These are phyloP conservation scores for Warburgia ugandensis DNA, from an alignment of 164 flowering plant species.

Conservation along the genomic window DNA sequence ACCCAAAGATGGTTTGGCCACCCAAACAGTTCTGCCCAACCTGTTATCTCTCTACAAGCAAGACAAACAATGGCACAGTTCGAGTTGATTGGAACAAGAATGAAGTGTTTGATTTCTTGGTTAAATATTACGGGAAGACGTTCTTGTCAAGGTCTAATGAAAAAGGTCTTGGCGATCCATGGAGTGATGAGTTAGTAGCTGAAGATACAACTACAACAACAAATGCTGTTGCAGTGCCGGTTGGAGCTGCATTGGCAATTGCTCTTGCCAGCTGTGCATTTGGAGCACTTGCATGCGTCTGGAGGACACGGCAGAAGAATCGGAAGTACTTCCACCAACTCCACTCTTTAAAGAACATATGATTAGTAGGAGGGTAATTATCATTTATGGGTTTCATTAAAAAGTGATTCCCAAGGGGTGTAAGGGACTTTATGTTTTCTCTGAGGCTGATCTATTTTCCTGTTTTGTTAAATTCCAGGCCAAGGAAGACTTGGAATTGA, in stretches of 20 bases:
- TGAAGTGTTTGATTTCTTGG: slow-evolving; percentile 68
- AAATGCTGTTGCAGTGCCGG: slow-evolving; percentile 70
- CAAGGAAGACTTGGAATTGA: slow-evolving; percentile 48
- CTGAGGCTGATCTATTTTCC: slow-evolving; percentile 4
- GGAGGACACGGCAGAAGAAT: slow-evolving; percentile 95
- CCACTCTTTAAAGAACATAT: slow-evolving; percentile 81
- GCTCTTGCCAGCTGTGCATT: slow-evolving; percentile 92
- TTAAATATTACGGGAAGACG: slow-evolving; percentile 55
- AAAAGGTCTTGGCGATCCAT: slow-evolving; percentile 25
- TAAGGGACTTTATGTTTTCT: slow-evolving; percentile 1
- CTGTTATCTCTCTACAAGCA: slow-evolving; percentile 37
- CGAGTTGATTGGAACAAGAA: slow-evolving; percentile 56
- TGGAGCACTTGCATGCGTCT: slow-evolving; percentile 89
- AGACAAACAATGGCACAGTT: slow-evolving; percentile 16
- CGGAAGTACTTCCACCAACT: slow-evolving; percentile 87
- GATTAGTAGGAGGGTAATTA: slow-evolving; percentile 54
- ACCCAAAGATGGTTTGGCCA: slow-evolving; percentile 91
- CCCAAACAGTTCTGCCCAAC: slow-evolving; percentile 77
- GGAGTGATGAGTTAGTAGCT: slow-evolving; percentile 11
- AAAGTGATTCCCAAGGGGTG: not conserved
- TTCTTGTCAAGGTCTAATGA: slow-evolving; percentile 51
- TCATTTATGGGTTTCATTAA: slow-evolving; percentile 8
- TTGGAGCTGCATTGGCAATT: slow-evolving; percentile 89
- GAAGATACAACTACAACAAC: slow-evolving; percentile 47
- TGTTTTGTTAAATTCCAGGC: slow-evolving; percentile 41